Percentiles rank a stretch among this genome's conserved stretches.
Conservation (phyloP, 2,329 filamentous ascomycete species). For the Cercospora sp. region DNA sequence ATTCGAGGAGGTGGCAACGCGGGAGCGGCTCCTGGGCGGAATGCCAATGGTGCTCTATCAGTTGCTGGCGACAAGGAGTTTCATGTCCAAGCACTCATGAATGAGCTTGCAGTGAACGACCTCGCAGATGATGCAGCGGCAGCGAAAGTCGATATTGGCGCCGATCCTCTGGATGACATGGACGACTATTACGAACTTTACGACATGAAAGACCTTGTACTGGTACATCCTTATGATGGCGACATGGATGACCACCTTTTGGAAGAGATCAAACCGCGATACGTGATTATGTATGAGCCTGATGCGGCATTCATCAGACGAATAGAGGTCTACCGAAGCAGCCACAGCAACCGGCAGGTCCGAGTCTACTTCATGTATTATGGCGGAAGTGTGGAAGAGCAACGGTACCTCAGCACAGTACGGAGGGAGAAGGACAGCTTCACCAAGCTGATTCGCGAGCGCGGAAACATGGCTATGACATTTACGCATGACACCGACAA, state of each 20-base stretch:
- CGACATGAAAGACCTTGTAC: conserved; percentile 83
- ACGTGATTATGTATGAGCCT: conserved; percentile 98
- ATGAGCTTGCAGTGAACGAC: conserved; percentile 78
- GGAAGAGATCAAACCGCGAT: conserved; percentile 87
- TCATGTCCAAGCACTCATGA: conserved; percentile 79
- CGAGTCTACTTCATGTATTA: conserved; percentile 98
- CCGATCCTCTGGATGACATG: conserved; percentile 84
- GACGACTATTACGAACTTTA: conserved; percentile 90
- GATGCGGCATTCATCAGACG: conserved; percentile 91
- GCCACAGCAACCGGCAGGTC: conserved; percentile 84
- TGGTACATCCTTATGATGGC: conserved; percentile 90
- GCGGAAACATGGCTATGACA: conserved; percentile 84
- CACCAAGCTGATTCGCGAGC: conserved; percentile 90
- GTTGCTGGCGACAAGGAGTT: conserved; percentile 78
- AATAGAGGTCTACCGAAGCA: conserved; percentile 93
- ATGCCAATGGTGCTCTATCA: conserved; percentile 71
- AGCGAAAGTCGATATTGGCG: conserved; percentile 72
- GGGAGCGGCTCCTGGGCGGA: conserved; percentile 60
- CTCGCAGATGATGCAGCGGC: conserved; percentile 58
- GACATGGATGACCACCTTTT: conserved; percentile 96
- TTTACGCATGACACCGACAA: conserved; percentile 69
- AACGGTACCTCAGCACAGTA: conserved; percentile 84
- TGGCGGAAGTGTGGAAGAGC: conserved; percentile 89
- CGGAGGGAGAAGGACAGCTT: conserved; percentile 97
- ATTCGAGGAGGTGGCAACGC: conserved; percentile 73